Conservation (phyloP, 257 asterid genomes). For the Anisodus acutangulus region DNA sequence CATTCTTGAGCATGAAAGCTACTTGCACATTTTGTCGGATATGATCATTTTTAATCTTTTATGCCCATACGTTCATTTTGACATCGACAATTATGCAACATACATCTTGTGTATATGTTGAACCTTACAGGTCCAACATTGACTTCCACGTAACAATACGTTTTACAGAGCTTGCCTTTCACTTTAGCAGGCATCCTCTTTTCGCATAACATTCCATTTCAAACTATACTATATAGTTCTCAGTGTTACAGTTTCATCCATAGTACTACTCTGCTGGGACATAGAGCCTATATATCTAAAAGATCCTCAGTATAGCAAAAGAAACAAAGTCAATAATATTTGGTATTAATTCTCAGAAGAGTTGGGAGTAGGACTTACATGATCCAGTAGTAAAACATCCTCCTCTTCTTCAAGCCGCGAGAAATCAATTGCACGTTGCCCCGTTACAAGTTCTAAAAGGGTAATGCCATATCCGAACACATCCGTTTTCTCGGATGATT, state of each 20-base stretch:
- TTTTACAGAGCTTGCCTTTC: neutral
- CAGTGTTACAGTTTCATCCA: too few species aligned
- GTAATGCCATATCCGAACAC: conserved; percentile 93
- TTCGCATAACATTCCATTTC: neutral
- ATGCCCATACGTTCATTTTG: neutral
- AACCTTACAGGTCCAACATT: neutral
- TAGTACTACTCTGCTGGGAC: too few species aligned
- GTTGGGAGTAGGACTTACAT: conserved; percentile 52
- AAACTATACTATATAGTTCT: too few species aligned
- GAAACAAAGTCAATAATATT: too few species aligned
- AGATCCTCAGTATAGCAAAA: neutral
- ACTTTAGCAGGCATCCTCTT: neutral
- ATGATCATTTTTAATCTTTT: neutral
- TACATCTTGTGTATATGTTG: neutral
- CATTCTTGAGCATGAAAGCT: neutral
- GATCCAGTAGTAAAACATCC: conserved; percentile 87
- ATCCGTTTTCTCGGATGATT: conserved; percentile 88
- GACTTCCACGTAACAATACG: neutral
- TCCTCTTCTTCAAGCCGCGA: conserved; percentile 94
- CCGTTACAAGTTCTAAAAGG: conserved; percentile 85
- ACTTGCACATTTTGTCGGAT: neutral
- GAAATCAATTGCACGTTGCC: conserved; percentile 88
- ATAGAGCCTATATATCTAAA: neutral
- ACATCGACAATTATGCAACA: neutral
- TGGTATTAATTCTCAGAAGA: neutral